Conservation (phyloP, 2,329 filamentous ascomycete species). For the Biscogniauxia marginata region DNA sequence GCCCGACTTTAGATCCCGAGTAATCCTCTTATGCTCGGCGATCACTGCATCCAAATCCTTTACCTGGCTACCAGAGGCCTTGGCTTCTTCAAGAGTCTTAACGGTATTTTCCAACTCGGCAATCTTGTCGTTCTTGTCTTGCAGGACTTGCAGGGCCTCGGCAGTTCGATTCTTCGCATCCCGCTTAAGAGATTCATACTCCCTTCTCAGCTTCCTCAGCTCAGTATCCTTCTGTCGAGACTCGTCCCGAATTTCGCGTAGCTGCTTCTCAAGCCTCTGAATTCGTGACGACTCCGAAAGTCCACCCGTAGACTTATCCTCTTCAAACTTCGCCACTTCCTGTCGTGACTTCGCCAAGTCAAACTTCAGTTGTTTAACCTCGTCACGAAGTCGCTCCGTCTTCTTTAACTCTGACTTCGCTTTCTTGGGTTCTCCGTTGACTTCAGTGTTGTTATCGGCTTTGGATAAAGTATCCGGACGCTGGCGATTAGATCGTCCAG, state of each 20-base stretch:
- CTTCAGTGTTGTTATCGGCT: conserved; percentile 53
- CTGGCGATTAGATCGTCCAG: conserved; percentile 31
- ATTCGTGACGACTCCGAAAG: conserved; percentile 30
- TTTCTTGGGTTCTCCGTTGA: conserved; percentile 52
- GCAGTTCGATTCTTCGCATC: conserved; percentile 53
- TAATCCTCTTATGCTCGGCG: conserved; percentile 20
- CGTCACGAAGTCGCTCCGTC: conserved; percentile 48
- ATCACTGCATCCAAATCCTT: conserved; percentile 14
- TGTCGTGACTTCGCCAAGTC: conserved; percentile 50
- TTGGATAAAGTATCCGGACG: conserved; percentile 45
- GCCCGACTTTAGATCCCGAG: conserved; percentile 25
- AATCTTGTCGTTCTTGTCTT: conserved; percentile 57
- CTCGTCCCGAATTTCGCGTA: conserved; percentile 45
- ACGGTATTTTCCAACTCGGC: conserved; percentile 54
- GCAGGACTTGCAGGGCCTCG: conserved; percentile 55
- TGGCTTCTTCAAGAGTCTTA: conserved; percentile 40
- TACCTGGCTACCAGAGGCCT: conserved; percentile 10
- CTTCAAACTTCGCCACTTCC: conserved; percentile 37
- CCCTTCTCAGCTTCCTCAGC: conserved; percentile 46
- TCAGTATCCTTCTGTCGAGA: conserved; percentile 48
- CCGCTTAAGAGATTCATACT: conserved; percentile 54
- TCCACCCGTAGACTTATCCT: conserved; percentile 34
- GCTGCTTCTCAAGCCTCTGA: conserved; percentile 41
- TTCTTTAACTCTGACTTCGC: conserved; percentile 55
- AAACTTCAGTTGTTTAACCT: conserved; percentile 51